phyloP scores from a whole-genome alignment of 169 alveolate genomes.

The Eimeria acervulina region DNA sequence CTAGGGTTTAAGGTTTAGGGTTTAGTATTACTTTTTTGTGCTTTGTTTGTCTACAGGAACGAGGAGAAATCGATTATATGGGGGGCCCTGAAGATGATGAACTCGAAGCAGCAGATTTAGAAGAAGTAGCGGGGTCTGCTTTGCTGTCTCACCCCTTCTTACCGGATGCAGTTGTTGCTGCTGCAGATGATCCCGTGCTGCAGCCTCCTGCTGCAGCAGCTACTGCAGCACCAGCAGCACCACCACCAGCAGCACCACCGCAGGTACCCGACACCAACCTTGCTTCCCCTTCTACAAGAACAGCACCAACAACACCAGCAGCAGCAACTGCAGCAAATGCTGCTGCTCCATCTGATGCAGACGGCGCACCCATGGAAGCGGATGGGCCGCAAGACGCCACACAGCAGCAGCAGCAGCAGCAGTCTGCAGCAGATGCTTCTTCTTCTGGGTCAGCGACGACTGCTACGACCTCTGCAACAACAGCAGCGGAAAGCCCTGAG shows the following conservation, averaged over 20 bases:
- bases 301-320: constrained; percentile 25
- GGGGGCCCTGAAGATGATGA: constrained; percentile 48
- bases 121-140: not conserved
- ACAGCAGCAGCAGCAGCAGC: not conserved
- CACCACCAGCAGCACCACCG: not conserved
- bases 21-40: too few relatives aligned
- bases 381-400: not conserved
- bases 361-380: constrained; percentile 21
- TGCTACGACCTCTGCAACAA: not conserved
- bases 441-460: too few relatives aligned
- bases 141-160: constrained; percentile 1
- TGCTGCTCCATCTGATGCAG: not conserved
- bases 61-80: constrained; percentile 23
- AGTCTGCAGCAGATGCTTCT: not conserved
- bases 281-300: constrained; percentile 7
- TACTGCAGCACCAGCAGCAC: not conserved
- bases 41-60: not conserved
- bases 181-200: not conserved
- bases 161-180: not conserved
- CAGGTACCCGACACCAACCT: not conserved
- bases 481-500: not conserved
- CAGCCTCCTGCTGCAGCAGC: constrained; percentile 21
- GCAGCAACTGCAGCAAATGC: not conserved
- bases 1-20: too few relatives aligned
- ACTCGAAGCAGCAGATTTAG: constrained; percentile 11